These are phyloP conservation scores for Fusarium sp. DNA, from an alignment of 2,329 filamentous ascomycete species.

Conservation along the genomic window DNA sequence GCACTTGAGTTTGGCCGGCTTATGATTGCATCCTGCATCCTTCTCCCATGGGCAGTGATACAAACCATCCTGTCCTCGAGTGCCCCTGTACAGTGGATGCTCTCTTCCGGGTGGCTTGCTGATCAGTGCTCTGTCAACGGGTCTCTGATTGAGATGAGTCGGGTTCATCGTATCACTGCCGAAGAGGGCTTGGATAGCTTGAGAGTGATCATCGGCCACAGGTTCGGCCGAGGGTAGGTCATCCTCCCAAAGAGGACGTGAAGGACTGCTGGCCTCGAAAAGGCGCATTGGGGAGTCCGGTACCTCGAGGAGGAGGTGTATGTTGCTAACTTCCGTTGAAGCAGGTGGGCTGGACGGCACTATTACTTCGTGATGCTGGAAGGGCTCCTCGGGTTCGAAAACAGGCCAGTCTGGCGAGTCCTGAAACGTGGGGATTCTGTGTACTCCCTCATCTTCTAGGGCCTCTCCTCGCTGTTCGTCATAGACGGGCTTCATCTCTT, in stretches of 20 bases:
- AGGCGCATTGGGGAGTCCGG: not conserved
- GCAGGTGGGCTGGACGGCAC: not conserved
- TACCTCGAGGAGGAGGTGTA: not conserved
- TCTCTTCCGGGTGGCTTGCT: not conserved
- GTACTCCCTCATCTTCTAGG: not conserved
- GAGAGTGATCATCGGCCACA: not conserved
- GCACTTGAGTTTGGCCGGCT: slow-evolving; percentile 95
- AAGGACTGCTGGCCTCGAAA: not conserved
- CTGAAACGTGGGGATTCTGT: not conserved
- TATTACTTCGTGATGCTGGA: not conserved
- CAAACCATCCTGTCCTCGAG: slow-evolving; percentile 69
- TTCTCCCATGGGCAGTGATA: slow-evolving; percentile 92
- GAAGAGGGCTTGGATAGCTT: not conserved
- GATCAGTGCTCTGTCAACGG: not conserved
- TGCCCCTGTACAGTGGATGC: not conserved
- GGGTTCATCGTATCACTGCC: not conserved
- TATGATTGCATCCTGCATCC: slow-evolving; percentile 79
- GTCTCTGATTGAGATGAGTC: not conserved
- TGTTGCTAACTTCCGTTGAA: not conserved
- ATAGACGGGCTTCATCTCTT: not conserved
- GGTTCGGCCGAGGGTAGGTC: not conserved
- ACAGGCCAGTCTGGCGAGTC: not conserved
- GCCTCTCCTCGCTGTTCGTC: not conserved
- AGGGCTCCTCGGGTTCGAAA: not conserved
- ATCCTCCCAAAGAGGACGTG: not conserved